phyloP scores from a whole-genome alignment of 176 grass and related monocot genomes.

The Calamus simplicifolius region DNA sequence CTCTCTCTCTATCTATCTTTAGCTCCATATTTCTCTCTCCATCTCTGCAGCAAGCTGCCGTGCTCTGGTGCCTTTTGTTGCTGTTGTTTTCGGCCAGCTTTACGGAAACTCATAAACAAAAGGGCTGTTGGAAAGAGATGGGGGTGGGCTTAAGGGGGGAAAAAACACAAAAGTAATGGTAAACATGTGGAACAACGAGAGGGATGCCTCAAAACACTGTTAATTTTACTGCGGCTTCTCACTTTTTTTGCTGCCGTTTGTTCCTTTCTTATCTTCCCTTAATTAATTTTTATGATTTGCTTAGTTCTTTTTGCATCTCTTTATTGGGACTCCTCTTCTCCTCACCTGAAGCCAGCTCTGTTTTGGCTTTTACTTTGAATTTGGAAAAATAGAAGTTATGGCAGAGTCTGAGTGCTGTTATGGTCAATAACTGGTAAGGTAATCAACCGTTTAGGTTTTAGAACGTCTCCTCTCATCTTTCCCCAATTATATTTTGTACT shows the following conservation, averaged over 20 bases:
- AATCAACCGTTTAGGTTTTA: too few relatives aligned
- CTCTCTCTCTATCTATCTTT: neutral
- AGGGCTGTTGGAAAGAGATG: neutral
- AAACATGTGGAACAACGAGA: slow-evolving; percentile 8
- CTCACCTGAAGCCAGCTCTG: too few relatives aligned
- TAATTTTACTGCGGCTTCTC: slow-evolving; percentile 4
- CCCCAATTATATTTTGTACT: too few relatives aligned
- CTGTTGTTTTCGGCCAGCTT: slow-evolving; percentile 48
- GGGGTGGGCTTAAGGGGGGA: neutral
- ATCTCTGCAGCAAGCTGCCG: slow-evolving; percentile 44
- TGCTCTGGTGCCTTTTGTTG: slow-evolving; percentile 67
- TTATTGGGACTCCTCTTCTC: too few relatives aligned
- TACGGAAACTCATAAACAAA: slow-evolving; percentile 85
- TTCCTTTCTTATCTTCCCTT: neutral
- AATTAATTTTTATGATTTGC: too few relatives aligned
- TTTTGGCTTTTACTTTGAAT: too few relatives aligned
- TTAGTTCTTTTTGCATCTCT: too few relatives aligned
- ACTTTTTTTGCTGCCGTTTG: slow-evolving; percentile 11
- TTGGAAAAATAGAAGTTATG: too few relatives aligned
- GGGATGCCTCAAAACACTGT: neutral
- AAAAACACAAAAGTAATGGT: slow-evolving; percentile 10
- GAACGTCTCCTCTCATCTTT: too few relatives aligned
- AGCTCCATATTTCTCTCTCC: slow-evolving; percentile 35
- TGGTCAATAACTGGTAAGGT: too few relatives aligned
- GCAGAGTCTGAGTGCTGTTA: too few relatives aligned